Conservation (phyloP, 352 stramenopile species). For the Pythium apleroticum region DNA sequence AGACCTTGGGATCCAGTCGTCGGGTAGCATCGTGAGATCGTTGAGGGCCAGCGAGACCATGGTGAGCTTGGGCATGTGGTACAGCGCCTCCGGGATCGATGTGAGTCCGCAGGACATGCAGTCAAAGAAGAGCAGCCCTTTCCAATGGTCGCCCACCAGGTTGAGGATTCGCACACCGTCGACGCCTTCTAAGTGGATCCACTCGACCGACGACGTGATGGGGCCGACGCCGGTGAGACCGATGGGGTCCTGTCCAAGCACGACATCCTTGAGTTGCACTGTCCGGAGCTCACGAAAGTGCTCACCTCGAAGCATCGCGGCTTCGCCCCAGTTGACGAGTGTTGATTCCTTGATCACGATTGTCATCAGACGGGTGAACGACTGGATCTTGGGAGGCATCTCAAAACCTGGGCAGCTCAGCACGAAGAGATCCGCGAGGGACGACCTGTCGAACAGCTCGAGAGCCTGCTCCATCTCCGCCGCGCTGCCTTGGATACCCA, state of each 20-base stretch:
- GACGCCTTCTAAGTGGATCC: background rate
- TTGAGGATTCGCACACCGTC: background rate
- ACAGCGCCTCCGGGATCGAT: background rate
- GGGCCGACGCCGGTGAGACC: constrained; percentile 1
- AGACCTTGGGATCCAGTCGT: background rate
- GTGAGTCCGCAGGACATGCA: constrained; percentile 7
- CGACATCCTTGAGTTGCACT: background rate
- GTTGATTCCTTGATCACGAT: constrained; percentile 13
- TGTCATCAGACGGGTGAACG: constrained; percentile 7
- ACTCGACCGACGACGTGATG: constrained; percentile 4
- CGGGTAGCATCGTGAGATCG: background rate
- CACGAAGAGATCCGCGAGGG: constrained; percentile 12
- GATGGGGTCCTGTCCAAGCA: background rate
- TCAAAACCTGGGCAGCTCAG: constrained; percentile 4
- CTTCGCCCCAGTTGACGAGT: constrained; percentile 7
- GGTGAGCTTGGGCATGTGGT: background rate
- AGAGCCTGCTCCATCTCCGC: background rate
- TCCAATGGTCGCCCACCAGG: constrained; percentile 9
- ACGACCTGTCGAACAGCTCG: background rate
- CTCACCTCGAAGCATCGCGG: background rate
- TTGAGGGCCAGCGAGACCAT: background rate
- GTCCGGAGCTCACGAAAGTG: constrained; percentile 9
- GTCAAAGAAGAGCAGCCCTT: background rate
- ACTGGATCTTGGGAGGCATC: constrained; percentile 5
- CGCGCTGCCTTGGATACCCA: background rate